Evolutionary conservation across 2,329 filamentous ascomycete species (phyloP).

Genomic region (Epichloe hybrida): DNA sequence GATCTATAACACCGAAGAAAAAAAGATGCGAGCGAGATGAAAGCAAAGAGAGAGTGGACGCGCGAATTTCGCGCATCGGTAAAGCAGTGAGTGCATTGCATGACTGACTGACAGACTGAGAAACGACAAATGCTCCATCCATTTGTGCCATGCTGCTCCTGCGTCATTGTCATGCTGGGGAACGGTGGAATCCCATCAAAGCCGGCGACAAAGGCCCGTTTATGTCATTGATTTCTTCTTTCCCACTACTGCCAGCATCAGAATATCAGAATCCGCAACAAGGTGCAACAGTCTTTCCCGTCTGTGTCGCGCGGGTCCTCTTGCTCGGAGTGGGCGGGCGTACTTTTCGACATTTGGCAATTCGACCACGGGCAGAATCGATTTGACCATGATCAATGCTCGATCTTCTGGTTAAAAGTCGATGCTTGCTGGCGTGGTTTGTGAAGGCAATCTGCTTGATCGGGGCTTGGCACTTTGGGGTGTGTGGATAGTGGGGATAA

Average conservation of each 20-base stretch:
- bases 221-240: not conserved
- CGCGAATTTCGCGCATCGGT: too few species aligned
- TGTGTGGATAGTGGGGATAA: not conserved
- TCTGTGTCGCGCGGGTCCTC: not conserved
- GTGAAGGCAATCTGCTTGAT: not conserved
- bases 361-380: not conserved
- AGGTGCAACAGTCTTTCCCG: not conserved
- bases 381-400: constrained; percentile 2
- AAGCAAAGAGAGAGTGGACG: too few species aligned
- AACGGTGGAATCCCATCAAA: not conserved
- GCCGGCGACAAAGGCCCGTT: not conserved
- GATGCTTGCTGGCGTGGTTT: constrained; percentile 3
- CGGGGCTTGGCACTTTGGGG: not conserved
- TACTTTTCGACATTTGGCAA: not conserved
- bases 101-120: too few species aligned
- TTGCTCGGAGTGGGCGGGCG: not conserved
- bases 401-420: constrained; percentile 6
- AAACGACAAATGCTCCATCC: too few species aligned
- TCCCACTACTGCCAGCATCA: not conserved
- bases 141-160: too few species aligned
- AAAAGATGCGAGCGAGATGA: too few species aligned
- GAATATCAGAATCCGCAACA: not conserved
- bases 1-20: too few species aligned
- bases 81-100: too few species aligned
- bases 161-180: not conserved